phyloP scores from a whole-genome alignment of 164 flowering plant genomes.

The Euptelea pleiosperma region DNA sequence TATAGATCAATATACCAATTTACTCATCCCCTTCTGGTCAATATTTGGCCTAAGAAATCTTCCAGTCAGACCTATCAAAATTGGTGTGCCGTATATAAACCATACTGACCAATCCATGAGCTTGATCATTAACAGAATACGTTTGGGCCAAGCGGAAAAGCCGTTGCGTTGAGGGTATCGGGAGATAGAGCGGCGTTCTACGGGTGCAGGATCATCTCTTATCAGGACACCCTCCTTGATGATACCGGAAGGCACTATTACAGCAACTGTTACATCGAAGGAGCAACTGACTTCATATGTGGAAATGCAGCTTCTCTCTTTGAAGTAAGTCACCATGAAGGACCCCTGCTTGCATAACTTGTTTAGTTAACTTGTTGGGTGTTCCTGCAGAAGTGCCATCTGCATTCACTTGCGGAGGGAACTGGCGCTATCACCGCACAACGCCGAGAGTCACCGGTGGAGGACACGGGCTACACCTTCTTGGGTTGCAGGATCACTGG shows the following conservation, averaged over 20 bases:
- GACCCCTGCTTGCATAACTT: too few relatives aligned
- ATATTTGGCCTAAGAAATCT: too few relatives aligned
- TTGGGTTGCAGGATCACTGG: constrained; percentile 47
- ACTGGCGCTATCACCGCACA: constrained; percentile 65
- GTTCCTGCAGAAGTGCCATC: constrained; percentile 50
- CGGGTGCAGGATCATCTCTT: constrained; percentile 48
- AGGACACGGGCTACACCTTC: constrained; percentile 60
- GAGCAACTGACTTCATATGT: constrained; percentile 72
- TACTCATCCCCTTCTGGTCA: too few relatives aligned
- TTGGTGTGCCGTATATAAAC: too few relatives aligned
- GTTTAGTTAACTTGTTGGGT: too few relatives aligned
- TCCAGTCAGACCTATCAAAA: too few relatives aligned
- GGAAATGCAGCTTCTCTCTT: constrained; percentile 70
- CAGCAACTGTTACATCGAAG: constrained; percentile 67
- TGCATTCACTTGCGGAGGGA: constrained; percentile 42
- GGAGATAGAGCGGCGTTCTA: constrained; percentile 71
- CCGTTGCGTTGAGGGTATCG: constrained; percentile 63
- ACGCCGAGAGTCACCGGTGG: constrained; percentile 31
- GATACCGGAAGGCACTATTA: constrained; percentile 67
- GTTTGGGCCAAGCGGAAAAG: constrained; percentile 39
- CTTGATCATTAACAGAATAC: too few relatives aligned
- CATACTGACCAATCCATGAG: too few relatives aligned
- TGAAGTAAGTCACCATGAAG: constrained; percentile 42
- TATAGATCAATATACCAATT: too few relatives aligned
- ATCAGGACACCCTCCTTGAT: constrained; percentile 72